Conservation (phyloP, 2,329 filamentous ascomycete species). For the Fonsecaea monophora region DNA sequence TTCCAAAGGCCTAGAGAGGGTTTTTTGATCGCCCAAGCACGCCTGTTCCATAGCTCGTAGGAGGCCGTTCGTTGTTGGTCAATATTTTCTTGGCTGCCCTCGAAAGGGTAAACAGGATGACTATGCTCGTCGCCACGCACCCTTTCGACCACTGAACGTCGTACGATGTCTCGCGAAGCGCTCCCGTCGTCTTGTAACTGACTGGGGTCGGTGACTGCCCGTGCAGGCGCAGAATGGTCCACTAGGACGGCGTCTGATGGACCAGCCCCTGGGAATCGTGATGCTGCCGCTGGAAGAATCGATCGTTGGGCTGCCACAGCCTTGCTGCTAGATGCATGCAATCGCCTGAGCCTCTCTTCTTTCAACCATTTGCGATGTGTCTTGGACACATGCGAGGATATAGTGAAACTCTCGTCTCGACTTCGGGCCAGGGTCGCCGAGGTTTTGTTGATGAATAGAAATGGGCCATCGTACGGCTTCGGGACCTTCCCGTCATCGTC, state of each 20-base stretch:
- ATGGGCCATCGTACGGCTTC: conserved; percentile 6
- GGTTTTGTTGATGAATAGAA: conserved; percentile 29
- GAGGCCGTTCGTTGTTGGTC: conserved; percentile 16
- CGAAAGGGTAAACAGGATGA: conserved; percentile 17
- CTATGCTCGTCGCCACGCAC: not conserved
- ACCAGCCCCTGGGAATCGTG: not conserved
- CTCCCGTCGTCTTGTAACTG: not conserved
- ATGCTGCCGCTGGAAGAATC: conserved; percentile 11
- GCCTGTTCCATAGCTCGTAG: not conserved
- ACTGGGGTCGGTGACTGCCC: not conserved
- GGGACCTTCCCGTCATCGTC: not conserved
- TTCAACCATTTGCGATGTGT: conserved; percentile 28
- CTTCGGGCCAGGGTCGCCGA: conserved; percentile 10
- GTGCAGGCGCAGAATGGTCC: not conserved
- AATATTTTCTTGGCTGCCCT: conserved; percentile 27
- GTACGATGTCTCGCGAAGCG: not conserved
- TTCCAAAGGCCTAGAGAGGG: conserved; percentile 12
- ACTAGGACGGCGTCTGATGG: not conserved
- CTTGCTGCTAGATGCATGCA: conserved; percentile 19
- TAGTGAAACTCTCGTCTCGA: conserved; percentile 28
- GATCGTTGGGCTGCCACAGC: conserved; percentile 16
- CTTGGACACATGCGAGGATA: conserved; percentile 29
- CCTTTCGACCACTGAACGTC: not conserved
- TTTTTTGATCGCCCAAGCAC: not conserved
- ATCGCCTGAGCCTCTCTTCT: conserved; percentile 18